Evolutionary conservation across 73 alveolate species (phyloP), one percentile per base, ranked within the genome.

Genomic region (Paramecium biaurelia): DNA sequence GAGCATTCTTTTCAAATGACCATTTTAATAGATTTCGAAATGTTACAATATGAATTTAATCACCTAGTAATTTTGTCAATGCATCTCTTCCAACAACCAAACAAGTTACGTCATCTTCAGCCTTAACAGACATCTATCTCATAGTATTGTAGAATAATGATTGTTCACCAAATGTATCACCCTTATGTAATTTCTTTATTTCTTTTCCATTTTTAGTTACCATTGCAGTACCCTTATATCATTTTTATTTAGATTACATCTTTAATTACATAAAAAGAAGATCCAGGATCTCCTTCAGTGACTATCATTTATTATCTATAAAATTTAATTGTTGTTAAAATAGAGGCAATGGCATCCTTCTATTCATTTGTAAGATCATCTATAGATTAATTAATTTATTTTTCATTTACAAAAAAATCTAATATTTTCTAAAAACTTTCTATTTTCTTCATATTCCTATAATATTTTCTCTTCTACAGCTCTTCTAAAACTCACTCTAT

Each of bases 401-500:
- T n/a, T 35, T 86, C 35, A 59, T 38, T 86, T 41, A 63, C 63
- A 41, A n/a, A 86, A 63, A 20, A 86, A 86, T 28, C 43, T 63
- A 34, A 53, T 38, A 45, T 85, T 53, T 18, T 85, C 57, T 37
- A 57, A 26, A 3, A 32, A 30, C 42, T 53, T 49, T 34, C 70
- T 85, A 11, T 85, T 49, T 57, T 42, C 23, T 14, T 30, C 67
- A 56, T 56, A 57, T 45, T 85, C 86, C 6, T n/a, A 11, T 57
- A 59, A 58, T 67, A 86, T 86, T 37, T 58, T 86, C 45, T 86
- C 68, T 63, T 86, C 93, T 8, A 92, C 59, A 30, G 95, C 57
- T 72, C 92, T 95, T 92, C 95, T 93, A 85, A 95, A 95, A 92
- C 95, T 94, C 35, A 93, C 70, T 85, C 98, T 95, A 26, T 95